Evolutionary conservation across 176 grass and related monocot genomes (phyloP), one percentile per base, ranked within the genome.

Genomic region (Musa troglodytarum): DNA sequence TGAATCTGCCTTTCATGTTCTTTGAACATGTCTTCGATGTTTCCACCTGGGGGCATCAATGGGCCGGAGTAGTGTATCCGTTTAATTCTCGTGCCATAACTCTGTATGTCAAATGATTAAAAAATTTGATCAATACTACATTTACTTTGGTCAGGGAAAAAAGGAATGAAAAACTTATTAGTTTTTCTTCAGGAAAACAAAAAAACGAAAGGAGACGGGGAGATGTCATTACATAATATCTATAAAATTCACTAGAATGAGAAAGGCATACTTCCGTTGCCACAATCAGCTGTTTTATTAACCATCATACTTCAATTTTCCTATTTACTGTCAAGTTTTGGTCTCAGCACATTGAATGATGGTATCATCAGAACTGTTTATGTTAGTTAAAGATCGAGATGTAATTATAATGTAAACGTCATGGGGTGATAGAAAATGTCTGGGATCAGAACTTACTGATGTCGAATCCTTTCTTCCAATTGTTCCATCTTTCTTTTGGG

Each of bases 1-100:
- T 96, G 89, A 4, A 96, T 88, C 53, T 92, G 88, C 61, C 75
- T 89, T 28, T 90, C 93, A 53, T 92, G 89, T 79, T 92, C 79
- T 85, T 68, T 90, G 52, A 90, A 83, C 81, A 96, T 88, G 49
- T 75, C 83, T 29, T 88, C 85, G 59, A 96, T 78, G 80, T 86
- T 88, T n/a, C 85, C 87, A 2, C 88, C 75, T 6, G 49, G 76
- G 25, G 87, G 82, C 80, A 90, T 64, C 66, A 92, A 61, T 17
- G 93, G 81, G 12, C 85, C 83, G 17, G 87, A 96, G 78, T 85
- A 78, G 9, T 92, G 83, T 23, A 79, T 86, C 69, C 75, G 81
- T 79, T 53, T 88, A 57, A 77, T 83, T 68, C 81, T 84, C 0
- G 26, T 68, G 8, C 26, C 26, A 14, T 29, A 68, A 15, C 65